Evolutionary conservation across 2,329 filamentous ascomycete genomes (phyloP), one percentile per base, ranked within the genome.

Genomic region (Botrytis galanthina): DNA sequence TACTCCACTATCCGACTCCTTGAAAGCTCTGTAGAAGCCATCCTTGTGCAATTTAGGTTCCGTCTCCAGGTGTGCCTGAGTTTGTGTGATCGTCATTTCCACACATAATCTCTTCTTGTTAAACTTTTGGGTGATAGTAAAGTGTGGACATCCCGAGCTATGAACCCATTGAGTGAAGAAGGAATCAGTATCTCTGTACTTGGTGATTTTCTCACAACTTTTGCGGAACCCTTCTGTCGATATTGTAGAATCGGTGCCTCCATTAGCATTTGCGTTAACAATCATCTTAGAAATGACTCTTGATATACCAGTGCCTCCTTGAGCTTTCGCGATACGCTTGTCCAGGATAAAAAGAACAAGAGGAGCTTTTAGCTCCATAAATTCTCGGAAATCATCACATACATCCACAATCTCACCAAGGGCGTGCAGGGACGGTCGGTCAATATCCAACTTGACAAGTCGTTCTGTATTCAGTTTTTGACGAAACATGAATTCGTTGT

Each of bases 51-150:
- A 84, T 5, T 82, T 83, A 3, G 81, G 88, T 80, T 82, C 86
- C 80, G 83, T 87, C 54, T 81, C 78, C 37, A 80, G 84, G 26
- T 84, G 85, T 59, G 86, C 83, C 75, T 91, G 86, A 44, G 87
- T 88, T 82, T 99, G 97, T 69, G 88, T 89, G 76, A 99, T 93
- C 16, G 90, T 92, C 86, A 99, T 92, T 82, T 98, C 95, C 1
- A 99, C 94, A 42, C 95, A 95, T 6, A 98, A 87, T 78, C 97
- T 93, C 84, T 99, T 99, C 85, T 98, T 98, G 81, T 99, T 99
- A 84, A 99, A 99, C 29, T 91, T 89, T 77, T 97, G 95, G 57
- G 90, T 92, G 67, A 97, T 93, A 67, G 92, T 87, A 78, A 99
- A 97, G 60, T 91, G 89, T 0, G 97, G 96, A 78, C 95, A 98